Base-by-base conservation (phyloP, 129 eudicot species). In the Flaveria brownii region DNA sequence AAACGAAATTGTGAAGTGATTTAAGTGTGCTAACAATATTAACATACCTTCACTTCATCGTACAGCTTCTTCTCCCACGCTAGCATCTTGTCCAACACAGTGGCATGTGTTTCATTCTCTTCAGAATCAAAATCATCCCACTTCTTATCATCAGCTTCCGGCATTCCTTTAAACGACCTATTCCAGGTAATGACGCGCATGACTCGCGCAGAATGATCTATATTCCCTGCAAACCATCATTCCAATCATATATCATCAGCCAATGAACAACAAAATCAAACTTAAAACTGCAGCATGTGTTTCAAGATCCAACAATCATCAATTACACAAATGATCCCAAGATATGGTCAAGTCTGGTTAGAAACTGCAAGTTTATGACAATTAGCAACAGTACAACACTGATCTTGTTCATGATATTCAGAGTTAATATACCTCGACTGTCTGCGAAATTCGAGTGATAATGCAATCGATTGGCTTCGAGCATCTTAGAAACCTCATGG, bases 61-160 rank as follows among this genome's bases (percentile, higher is more conserved):
- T 87, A 95, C 14, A 95, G 86, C 92, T 95, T 95, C 77, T 95
- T 91, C 84, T 95, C 99, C 99, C 99, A 95, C 41, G 99, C 99
- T 64, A 95, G 89, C 91, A 95, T 86, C 89, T 95, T 95, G 81
- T 95, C 99, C 84, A 95, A 72, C 45, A 95, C 99, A 0, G 97
- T 91, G 33, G 99, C 97, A 84, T 95, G 99, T 6, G 97, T 95
- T 82, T 95, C 99, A 56, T 95, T 78, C 85, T 95, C 97, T 83
- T 95, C 99, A 1, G 94, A 91, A 81, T 95, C 99, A 69, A 91
- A 91, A 56, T 91, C 97, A 78, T 95, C 97, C 64, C 41, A 36
- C 41, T 77, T 78, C 36, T 63, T 79, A 76, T 94, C 98, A 59
- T 91, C 88, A n/a, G 82, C 79, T 70, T 87, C 88, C 0, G 83